A percentile compares a stretch with the other conserved stretches of the same genome.
These are phyloP conservation scores for Geotrichum ghanense DNA, from an alignment of 805 yeast species.

Conservation along the genomic window DNA sequence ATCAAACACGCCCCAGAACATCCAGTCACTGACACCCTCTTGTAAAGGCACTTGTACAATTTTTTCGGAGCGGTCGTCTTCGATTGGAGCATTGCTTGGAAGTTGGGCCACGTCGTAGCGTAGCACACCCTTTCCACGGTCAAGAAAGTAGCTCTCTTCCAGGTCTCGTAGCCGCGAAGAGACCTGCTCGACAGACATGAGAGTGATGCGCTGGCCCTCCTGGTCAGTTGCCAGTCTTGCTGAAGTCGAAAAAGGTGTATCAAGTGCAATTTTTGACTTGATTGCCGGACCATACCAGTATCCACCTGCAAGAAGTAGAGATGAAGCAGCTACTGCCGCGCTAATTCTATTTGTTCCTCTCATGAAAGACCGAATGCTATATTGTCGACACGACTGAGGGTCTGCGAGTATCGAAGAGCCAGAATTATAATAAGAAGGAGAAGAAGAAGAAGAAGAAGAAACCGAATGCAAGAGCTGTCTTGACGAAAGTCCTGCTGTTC, in stretches of 20 bases:
- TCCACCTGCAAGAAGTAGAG: neutral
- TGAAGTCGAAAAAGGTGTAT: neutral
- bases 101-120: constrained; percentile 85
- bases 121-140: constrained; percentile 76
- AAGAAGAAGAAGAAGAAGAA: too few relatives aligned
- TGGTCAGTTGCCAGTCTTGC: too few relatives aligned
- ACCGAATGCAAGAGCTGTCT: too few relatives aligned
- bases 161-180: constrained; percentile 52
- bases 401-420: too few relatives aligned
- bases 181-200: constrained; percentile 42
- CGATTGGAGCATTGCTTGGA: constrained; percentile 87
- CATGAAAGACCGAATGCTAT: too few relatives aligned
- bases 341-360: neutral
- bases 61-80: constrained; percentile 84
- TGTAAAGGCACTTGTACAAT: constrained; percentile 49
- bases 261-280: neutral
- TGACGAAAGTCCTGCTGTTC: neutral
- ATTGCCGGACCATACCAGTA: neutral
- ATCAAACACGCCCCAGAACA: constrained; percentile 91
- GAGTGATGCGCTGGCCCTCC: neutral
- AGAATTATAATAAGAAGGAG: too few relatives aligned
- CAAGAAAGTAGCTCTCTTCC: constrained; percentile 72
- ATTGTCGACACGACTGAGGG: too few relatives aligned
- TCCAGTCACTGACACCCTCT: constrained; percentile 55
- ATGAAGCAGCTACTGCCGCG: neutral